Conservation (phyloP, 2,329 filamentous ascomycete species). For the Ilyonectria mors-panacis region DNA sequence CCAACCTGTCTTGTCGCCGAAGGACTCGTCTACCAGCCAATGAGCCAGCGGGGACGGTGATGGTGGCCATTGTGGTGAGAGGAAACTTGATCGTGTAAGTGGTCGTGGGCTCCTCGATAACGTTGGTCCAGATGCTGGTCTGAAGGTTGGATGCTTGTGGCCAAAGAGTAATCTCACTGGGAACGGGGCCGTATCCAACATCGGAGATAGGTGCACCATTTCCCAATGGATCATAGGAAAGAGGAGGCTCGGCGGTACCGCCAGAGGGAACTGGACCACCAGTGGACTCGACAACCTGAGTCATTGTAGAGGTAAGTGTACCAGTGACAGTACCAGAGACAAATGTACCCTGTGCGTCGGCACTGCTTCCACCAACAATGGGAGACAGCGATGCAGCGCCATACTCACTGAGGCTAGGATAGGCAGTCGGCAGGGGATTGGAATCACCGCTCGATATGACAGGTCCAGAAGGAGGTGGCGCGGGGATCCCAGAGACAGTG, state of each 20-base stretch:
- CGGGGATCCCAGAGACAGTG: conserved; percentile 36
- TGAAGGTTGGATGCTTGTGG: conserved; percentile 45
- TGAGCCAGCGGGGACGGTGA: conserved; percentile 43
- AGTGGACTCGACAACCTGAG: conserved; percentile 43
- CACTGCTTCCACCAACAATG: conserved; percentile 36
- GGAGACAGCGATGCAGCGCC: conserved; percentile 40
- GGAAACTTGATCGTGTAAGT: conserved; percentile 59
- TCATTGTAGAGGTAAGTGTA: conserved; percentile 44
- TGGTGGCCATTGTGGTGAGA: conserved; percentile 56
- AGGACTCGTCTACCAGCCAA: conserved; percentile 42
- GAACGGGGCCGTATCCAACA: conserved; percentile 45
- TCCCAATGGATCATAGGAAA: conserved; percentile 33
- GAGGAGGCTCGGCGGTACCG: conserved; percentile 33
- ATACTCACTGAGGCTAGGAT: conserved; percentile 49
- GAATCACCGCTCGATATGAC: conserved; percentile 29
- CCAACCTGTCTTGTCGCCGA: conserved; percentile 51
- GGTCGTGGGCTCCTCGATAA: conserved; percentile 57
- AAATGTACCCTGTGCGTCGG: conserved; percentile 33
- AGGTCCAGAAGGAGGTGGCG: conserved; percentile 33
- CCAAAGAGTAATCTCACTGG: conserved; percentile 44
- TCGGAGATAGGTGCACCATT: conserved; percentile 33
- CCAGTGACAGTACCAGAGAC: conserved; percentile 43
- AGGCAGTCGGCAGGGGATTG: conserved; percentile 26
- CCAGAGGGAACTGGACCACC: conserved; percentile 41
- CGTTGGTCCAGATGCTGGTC: conserved; percentile 58